phyloP scores from a whole-genome alignment of 2,329 filamentous ascomycete genomes.

The Ascochyta pisi region DNA sequence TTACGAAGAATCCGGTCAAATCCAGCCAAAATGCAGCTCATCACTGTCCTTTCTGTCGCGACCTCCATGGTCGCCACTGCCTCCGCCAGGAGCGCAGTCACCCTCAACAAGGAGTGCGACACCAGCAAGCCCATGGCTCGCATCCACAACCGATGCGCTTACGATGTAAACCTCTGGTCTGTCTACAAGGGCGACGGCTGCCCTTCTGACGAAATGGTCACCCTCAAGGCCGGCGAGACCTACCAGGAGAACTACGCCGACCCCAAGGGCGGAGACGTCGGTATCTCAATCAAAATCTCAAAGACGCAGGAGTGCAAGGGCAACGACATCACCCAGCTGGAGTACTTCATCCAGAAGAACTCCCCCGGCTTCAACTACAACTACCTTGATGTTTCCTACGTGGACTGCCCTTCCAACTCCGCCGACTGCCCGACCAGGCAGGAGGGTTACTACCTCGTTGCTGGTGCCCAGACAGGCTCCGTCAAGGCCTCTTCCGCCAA shows the following conservation, averaged over 20 bases:
- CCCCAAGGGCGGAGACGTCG: constrained; percentile 25
- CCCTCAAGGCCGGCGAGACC: constrained; percentile 35
- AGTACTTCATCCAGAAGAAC: constrained; percentile 43
- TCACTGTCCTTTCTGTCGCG: constrained; percentile 36
- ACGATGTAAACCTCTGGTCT: constrained; percentile 49
- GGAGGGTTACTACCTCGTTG: constrained; percentile 44
- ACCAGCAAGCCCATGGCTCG: constrained; percentile 28
- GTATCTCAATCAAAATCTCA: constrained; percentile 52
- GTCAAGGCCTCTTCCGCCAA: constrained; percentile 28
- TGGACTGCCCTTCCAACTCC: constrained; percentile 37
- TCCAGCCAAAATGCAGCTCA: constrained; percentile 44
- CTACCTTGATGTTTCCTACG: constrained; percentile 50
- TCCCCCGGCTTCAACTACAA: constrained; percentile 26
- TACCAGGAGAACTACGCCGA: constrained; percentile 45
- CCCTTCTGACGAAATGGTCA: constrained; percentile 28
- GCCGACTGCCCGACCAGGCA: constrained; percentile 42
- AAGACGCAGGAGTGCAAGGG: constrained; percentile 40
- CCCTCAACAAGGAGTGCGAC: constrained; percentile 27
- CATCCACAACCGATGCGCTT: constrained; percentile 49
- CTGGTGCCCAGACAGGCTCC: constrained; percentile 28
- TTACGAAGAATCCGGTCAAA: constrained; percentile 22
- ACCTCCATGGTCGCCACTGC: constrained; percentile 42
- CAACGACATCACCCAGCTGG: constrained; percentile 45
- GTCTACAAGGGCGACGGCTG: constrained; percentile 41
- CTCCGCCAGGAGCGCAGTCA: constrained; percentile 30